Percentiles rank a stretch among this genome's conserved stretches.
phyloP scores from a whole-genome alignment of 2,329 filamentous ascomycete genomes.

The Septoria linicola region DNA sequence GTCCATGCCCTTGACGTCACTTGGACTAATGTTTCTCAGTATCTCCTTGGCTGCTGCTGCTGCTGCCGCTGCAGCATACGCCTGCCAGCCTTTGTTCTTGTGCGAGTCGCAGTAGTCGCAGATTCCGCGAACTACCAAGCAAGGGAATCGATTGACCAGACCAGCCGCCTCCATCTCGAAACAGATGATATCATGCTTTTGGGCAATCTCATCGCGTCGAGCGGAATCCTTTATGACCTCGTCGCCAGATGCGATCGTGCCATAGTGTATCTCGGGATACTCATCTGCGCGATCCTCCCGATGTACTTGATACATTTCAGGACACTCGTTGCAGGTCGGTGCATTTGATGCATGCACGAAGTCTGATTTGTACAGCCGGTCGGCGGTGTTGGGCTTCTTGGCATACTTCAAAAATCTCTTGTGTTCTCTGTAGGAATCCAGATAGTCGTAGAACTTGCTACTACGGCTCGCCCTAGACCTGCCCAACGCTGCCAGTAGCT shows the following conservation, averaged over 20 bases:
- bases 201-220: slow-evolving; percentile 12
- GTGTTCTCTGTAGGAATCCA: too few relatives aligned
- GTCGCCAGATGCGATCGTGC: slow-evolving; percentile 32
- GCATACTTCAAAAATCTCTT: too few relatives aligned
- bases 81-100: slow-evolving; percentile 30
- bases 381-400: too few relatives aligned
- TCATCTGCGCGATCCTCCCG: not conserved
- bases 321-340: slow-evolving; percentile 1
- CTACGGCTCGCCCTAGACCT: too few relatives aligned
- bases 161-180: slow-evolving; percentile 34
- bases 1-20: too few relatives aligned
- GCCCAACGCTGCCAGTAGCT: too few relatives aligned
- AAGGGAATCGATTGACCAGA: slow-evolving; percentile 28
- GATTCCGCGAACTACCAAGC: slow-evolving; percentile 29
- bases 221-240: slow-evolving; percentile 26
- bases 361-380: not conserved
- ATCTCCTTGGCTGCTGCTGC: slow-evolving; percentile 28
- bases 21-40: not conserved
- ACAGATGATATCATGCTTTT: slow-evolving; percentile 17
- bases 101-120: slow-evolving; percentile 32
- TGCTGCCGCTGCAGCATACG: slow-evolving; percentile 26
- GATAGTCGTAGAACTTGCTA: too few relatives aligned
- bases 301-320: not conserved
- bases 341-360: not conserved
- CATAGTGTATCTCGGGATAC: slow-evolving; percentile 23